Percentiles rank a stretch among this genome's conserved stretches.
Conservation (phyloP, 169 alveolate species). For the Perkinsus chesapeaki region DNA sequence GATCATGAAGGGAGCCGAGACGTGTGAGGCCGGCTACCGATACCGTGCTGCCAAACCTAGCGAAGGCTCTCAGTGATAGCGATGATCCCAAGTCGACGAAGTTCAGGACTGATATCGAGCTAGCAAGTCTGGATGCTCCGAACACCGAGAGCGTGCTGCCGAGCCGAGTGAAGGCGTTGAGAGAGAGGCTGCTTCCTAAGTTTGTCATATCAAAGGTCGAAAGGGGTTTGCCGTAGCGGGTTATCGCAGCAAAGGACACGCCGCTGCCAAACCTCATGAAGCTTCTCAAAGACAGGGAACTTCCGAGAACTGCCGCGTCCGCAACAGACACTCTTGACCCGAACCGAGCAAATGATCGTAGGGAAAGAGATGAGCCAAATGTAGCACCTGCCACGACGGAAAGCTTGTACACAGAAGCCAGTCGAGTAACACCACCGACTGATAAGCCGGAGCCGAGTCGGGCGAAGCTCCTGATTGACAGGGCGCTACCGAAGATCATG, state of each 20-base stretch:
- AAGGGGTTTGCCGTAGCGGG: background rate
- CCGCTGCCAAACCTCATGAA: background rate
- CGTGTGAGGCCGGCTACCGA: background rate
- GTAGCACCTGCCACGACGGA: background rate
- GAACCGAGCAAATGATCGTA: background rate
- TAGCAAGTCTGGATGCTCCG: background rate
- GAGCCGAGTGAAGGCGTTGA: background rate
- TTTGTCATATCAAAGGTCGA: background rate
- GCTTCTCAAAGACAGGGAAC: background rate
- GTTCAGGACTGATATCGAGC: background rate
- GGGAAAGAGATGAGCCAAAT: background rate
- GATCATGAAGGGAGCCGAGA: background rate
- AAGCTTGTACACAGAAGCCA: background rate
- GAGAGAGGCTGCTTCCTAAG: background rate
- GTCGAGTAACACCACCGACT: background rate
- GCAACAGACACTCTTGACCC: background rate
- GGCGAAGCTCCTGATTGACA: conserved; percentile 4
- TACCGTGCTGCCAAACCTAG: background rate
- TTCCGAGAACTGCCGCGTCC: conserved; percentile 7
- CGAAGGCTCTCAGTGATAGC: background rate
- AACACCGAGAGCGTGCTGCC: background rate
- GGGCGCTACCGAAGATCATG: background rate
- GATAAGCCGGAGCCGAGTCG: background rate
- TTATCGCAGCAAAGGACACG: background rate
- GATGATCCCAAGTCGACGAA: background rate